A percentile compares a stretch with the other conserved stretches of the same genome.
phyloP scores from a whole-genome alignment of 805 yeast genomes.

The Yarrowia bubula region DNA sequence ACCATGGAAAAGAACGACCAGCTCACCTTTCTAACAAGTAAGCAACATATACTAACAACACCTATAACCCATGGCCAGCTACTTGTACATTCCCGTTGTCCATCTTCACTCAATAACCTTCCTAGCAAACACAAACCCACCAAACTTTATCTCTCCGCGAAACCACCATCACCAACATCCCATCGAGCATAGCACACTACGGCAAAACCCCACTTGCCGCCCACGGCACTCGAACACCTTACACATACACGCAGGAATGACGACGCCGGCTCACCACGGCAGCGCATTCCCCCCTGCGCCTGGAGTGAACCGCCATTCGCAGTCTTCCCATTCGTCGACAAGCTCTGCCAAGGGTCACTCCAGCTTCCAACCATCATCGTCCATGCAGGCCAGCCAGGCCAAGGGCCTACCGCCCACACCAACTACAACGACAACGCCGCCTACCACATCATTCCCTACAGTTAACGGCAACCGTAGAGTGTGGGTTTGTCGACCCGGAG shows the following conservation, averaged over 20 bases:
- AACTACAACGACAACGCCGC: neutral
- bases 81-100: neutral
- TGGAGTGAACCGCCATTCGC: neutral
- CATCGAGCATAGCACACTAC: neutral
- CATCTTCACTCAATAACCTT: neutral
- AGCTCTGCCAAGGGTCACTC: neutral
- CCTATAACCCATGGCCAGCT: no score
- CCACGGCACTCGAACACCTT: neutral
- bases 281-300: conserved; percentile 11
- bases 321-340: conserved; percentile 16
- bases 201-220: conserved; percentile 2
- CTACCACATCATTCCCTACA: neutral
- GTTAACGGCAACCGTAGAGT: conserved; percentile 29
- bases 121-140: conserved; percentile 13
- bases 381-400: conserved; percentile 10
- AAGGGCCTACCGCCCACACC: conserved; percentile 12
- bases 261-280: conserved; percentile 27
- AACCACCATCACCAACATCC: conserved; percentile 17
- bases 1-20: no score
- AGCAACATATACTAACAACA: no score
- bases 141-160: conserved; percentile 10
- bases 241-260: conserved; percentile 4
- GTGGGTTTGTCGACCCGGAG: conserved; percentile 42
- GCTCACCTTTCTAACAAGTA: no score
- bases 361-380: neutral